Percentiles rank a stretch among this genome's conserved stretches.
Conservation (phyloP, 2,329 filamentous ascomycete species). For the Xylaria sp. region DNA sequence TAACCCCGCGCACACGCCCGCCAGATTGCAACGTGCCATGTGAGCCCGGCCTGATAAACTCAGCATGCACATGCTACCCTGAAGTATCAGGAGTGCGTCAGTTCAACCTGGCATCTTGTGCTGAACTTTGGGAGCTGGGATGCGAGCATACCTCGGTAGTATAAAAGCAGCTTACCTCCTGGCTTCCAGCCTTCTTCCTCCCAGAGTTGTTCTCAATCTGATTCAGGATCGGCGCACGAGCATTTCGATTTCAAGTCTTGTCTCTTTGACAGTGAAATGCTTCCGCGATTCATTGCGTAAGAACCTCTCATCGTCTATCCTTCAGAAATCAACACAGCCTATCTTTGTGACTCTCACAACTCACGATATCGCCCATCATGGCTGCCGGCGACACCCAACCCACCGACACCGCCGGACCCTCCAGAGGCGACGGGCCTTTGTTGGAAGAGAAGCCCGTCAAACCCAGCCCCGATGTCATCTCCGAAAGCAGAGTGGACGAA, state of each 20-base stretch:
- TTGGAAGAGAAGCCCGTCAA: slow-evolving; percentile 13
- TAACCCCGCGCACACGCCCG: background rate
- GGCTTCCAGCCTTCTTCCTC: background rate
- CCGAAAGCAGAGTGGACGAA: slow-evolving; percentile 8
- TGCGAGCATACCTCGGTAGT: no score
- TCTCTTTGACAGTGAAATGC: no score
- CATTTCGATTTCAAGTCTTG: no score
- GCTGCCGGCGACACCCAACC: slow-evolving; percentile 16
- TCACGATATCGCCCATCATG: slow-evolving; percentile 15
- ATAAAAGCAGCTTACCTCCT: background rate
- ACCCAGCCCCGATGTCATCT: slow-evolving; percentile 2
- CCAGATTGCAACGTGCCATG: background rate
- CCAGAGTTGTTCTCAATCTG: no score
- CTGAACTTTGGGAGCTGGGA: no score
- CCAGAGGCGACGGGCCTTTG: slow-evolving; percentile 7
- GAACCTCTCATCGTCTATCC: background rate
- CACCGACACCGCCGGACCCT: slow-evolving; percentile 17
- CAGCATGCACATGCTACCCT: background rate
- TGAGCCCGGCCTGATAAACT: background rate
- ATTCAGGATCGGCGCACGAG: no score
- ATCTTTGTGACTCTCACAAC: background rate
- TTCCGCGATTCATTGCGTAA: background rate
- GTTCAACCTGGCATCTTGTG: background rate
- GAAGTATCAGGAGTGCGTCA: background rate
- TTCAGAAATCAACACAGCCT: background rate